Percentiles rank a stretch among this genome's conserved stretches.
phyloP scores from a whole-genome alignment of 2,329 filamentous ascomycete species.

The Aureobasidium leucospermi region DNA sequence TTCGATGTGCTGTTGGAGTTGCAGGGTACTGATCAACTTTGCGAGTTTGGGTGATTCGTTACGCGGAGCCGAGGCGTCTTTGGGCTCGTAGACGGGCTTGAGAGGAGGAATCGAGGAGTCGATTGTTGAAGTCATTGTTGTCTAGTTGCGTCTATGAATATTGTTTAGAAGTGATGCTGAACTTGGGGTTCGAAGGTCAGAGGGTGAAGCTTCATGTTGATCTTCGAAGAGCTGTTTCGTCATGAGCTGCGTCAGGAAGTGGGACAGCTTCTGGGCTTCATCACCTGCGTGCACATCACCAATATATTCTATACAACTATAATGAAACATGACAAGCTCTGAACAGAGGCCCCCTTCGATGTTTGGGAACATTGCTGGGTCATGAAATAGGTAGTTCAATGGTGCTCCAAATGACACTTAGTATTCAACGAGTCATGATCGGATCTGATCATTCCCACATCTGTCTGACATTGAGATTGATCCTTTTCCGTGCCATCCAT shows the following conservation, averaged over 20 bases:
- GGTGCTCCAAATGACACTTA: background rate
- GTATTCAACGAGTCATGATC: no score
- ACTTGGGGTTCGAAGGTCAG: background rate
- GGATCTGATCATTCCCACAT: conserved; percentile 52
- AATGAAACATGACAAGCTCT: no score
- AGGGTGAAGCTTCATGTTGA: background rate
- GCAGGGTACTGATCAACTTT: conserved; percentile 37
- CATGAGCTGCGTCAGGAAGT: background rate
- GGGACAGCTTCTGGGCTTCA: background rate
- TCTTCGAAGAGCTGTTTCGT: background rate
- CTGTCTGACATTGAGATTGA: conserved; percentile 90
- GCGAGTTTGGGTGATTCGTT: conserved; percentile 29
- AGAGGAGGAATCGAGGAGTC: conserved; percentile 21
- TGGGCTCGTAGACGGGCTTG: conserved; percentile 20
- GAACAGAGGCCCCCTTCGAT: no score
- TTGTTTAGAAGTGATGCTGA: background rate
- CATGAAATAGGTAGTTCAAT: background rate
- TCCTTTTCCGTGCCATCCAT: conserved; percentile 81
- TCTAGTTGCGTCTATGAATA: background rate
- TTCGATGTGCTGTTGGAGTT: conserved; percentile 51
- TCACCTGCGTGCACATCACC: background rate
- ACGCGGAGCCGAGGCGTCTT: conserved; percentile 13
- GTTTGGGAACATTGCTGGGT: background rate
- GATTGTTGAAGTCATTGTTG: conserved; percentile 17
- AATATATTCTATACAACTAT: background rate